Evolutionary conservation across 2,329 filamentous ascomycete species (phyloP), one percentile per base, ranked within the genome.

Genomic region (Sclerotinia glacialis): DNA sequence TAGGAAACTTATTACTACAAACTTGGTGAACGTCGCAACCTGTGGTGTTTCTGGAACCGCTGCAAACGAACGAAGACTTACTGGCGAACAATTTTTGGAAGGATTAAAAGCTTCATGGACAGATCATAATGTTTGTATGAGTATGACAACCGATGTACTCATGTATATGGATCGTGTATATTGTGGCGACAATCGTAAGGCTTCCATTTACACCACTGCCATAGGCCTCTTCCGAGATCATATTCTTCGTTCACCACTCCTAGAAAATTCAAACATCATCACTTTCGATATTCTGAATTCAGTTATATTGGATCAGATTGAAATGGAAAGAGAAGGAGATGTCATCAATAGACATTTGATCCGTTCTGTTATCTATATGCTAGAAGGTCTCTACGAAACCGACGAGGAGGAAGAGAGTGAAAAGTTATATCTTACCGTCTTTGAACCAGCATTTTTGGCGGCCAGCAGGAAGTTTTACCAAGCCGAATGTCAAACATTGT

Each of bases 131-230:
- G 86, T 91, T 66, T 93, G 91, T 54, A 97, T 97, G 91, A 93
- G 92, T 75, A 98, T 98, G 94, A 89, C 92, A 61, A 93, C 93
- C 5, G 95, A 98, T 77, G 92, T 98, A 42, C 83, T 98, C 62
- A 97, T 98, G 93, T 97, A 97, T 76, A 92, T 99, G 83, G 94
- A 99, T 76, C 89, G 93, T 60, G 89, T 93, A 37, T 93, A 91
- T 74, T 89, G 87, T 60, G 82, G 87, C 46, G 92, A 96, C 69
- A 85, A 88, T 68, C 84, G 86, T 7, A 84, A 85, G 68, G 89
- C 92, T 0, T 90, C 90, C 0, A 95, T 97, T 65, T 97, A 93
- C 76, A 86, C 89, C 18, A 86, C 90, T 12, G 89, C 92, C 3
- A 96, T 99, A 82, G 89, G 89, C 3, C 82, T 97, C 2, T 99